Percentiles rank a stretch among this genome's conserved stretches.
Evolutionary conservation across 148 eudicot species (phyloP).

Genomic region (Chenopodium berlandieri): DNA sequence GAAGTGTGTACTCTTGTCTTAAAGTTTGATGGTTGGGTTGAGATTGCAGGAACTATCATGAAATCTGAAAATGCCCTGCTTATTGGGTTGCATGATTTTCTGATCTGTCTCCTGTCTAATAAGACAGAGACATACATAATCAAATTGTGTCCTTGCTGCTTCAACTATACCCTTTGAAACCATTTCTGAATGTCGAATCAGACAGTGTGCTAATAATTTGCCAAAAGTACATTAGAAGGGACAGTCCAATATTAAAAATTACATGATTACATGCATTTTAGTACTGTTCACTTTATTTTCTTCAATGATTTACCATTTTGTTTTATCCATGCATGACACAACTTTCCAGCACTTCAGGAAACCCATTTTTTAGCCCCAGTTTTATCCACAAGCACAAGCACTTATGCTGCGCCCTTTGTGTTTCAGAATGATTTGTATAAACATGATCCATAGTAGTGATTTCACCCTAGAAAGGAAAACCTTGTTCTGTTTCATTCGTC

Average conservation of each 20-base stretch:
- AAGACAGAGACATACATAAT: constrained; percentile 6
- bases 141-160: background rate
- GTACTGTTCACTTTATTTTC: constrained; percentile 11
- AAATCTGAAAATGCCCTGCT: constrained; percentile 19
- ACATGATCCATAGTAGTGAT: background rate
- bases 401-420: constrained; percentile 11
- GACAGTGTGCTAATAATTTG: constrained; percentile 3
- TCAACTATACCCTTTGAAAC: constrained; percentile 18
- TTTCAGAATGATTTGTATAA: constrained; percentile 18
- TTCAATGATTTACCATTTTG: constrained; percentile 10
- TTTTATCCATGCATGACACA: background rate
- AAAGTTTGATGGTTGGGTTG: constrained; percentile 10
- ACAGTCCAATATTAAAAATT: background rate
- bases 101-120: constrained; percentile 19
- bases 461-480: constrained; percentile 3
- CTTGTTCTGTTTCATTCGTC: background rate
- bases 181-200: constrained; percentile 10
- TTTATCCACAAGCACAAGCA: constrained; percentile 14
- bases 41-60: constrained; percentile 15
- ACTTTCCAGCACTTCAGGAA: background rate
- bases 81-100: constrained; percentile 24
- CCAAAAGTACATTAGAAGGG: constrained; percentile 11
- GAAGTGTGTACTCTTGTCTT: constrained; percentile 8
- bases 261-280: constrained; percentile 15
- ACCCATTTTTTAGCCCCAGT: background rate